Conservation (phyloP, 495 filamentous ascomycete genomes). For the Hypoxylon perforatum region DNA sequence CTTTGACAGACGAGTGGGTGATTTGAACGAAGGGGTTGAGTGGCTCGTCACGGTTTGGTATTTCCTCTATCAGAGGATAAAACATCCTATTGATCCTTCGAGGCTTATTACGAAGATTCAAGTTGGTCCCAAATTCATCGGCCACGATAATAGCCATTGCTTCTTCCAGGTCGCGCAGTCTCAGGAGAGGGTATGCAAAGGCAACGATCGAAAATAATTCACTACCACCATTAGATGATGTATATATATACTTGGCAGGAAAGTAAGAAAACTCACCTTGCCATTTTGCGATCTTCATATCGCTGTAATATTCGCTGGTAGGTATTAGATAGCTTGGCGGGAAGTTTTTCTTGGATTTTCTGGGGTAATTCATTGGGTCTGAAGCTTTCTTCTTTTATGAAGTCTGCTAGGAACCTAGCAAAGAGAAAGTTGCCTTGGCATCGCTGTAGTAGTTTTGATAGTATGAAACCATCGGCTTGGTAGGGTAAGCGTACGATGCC, state of each 20-base stretch:
- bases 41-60: not conserved
- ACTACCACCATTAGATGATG: not conserved
- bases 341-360: not conserved
- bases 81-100: not conserved
- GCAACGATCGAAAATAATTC: conserved; percentile 9
- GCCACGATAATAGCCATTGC: conserved; percentile 2
- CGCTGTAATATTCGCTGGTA: not conserved
- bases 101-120: not conserved
- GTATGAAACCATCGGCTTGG: not conserved
- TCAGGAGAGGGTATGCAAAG: not conserved
- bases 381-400: not conserved
- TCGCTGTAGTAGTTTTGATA: not conserved
- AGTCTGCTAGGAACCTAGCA: not conserved
- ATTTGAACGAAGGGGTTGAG: not conserved
- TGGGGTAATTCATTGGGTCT: not conserved
- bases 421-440: conserved; percentile 9
- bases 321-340: not conserved
- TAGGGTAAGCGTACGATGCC: not conserved
- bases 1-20: conserved; percentile 5
- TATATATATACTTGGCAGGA: not conserved
- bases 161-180: conserved; percentile 1
- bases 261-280: not conserved
- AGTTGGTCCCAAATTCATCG: not conserved
- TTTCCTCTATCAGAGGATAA: not conserved
- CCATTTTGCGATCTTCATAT: not conserved